Evolutionary conservation across 768 basidiomycete genomes (phyloP).

Genomic region (Lactifluus pinguis): DNA sequence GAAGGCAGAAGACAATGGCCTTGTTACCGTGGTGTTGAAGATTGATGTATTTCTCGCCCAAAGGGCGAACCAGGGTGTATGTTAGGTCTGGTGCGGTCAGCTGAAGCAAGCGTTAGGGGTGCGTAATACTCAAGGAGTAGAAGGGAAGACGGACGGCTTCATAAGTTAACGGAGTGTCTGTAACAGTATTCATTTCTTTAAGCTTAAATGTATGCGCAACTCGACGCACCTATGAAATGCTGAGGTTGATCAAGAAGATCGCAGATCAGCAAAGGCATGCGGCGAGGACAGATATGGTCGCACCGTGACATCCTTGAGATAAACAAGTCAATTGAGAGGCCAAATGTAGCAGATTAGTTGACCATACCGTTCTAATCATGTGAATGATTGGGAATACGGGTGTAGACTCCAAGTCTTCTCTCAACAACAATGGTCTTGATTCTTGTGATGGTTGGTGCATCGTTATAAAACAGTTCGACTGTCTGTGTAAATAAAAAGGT

Average conservation of each 20-base stretch:
- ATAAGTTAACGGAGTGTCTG: constrained; percentile 77
- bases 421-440: constrained; percentile 35
- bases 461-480: neutral
- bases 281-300: neutral
- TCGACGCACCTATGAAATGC: constrained; percentile 60
- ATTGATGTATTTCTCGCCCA: constrained; percentile 76
- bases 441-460: constrained; percentile 20
- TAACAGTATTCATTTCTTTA: neutral
- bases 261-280: neutral
- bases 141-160: constrained; percentile 51
- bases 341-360: neutral
- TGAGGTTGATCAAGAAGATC: constrained; percentile 22
- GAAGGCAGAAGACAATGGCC: constrained; percentile 79
- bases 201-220: neutral
- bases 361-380: constrained; percentile 53
- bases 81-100: constrained; percentile 80
- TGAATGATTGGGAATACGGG: constrained; percentile 77
- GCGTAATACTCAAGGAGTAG: neutral
- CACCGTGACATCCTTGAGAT: constrained; percentile 11
- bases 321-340: neutral
- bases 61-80: constrained; percentile 81
- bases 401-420: constrained; percentile 46
- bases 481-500: too few relatives aligned
- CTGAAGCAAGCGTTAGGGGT: constrained; percentile 29
- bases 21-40: constrained; percentile 69